These are phyloP conservation scores for Rhizopogon vesiculosus DNA, from an alignment of 768 basidiomycete species.

Conservation along the genomic window DNA sequence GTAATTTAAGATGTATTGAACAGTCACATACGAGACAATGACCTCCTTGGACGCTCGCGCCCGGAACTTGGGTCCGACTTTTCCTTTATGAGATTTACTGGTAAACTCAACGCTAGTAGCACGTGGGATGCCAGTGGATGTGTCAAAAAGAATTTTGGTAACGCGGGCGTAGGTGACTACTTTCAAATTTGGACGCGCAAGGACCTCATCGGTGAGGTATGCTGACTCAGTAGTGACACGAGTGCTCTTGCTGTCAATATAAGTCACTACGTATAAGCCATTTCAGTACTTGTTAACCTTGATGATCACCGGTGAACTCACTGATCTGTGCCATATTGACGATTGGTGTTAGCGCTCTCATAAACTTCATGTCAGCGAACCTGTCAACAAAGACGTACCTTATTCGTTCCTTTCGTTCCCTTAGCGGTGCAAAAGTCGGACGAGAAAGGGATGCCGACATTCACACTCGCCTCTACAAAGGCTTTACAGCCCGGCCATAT, in stretches of 20 bases:
- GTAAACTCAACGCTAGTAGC: conserved; percentile 63
- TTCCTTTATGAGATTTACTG: conserved; percentile 15
- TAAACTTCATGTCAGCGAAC: neutral
- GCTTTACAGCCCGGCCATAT: conserved; percentile 39
- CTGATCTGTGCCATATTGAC: conserved; percentile 31
- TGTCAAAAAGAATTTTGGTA: conserved; percentile 55
- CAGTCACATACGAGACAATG: conserved; percentile 49
- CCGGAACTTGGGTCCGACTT: conserved; percentile 34
- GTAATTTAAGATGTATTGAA: neutral
- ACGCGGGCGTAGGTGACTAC: conserved; percentile 54
- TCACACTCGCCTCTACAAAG: conserved; percentile 52
- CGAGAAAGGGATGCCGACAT: conserved; percentile 45
- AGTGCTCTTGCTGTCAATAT: conserved; percentile 44
- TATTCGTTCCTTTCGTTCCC: conserved; percentile 58
- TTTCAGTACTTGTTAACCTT: neutral
- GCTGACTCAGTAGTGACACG: conserved; percentile 64
- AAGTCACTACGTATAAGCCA: conserved; percentile 50
- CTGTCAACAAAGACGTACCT: conserved; percentile 34
- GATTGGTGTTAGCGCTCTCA: neutral
- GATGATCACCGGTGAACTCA: conserved; percentile 17
- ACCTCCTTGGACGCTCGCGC: conserved; percentile 54
- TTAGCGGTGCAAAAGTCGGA: conserved; percentile 53
- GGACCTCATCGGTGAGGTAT: conserved; percentile 61
- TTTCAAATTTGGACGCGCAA: conserved; percentile 60
- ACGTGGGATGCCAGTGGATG: conserved; percentile 31